Conservation (phyloP, 768 basidiomycete genomes). For the Rhodosporidiobolus sp. region DNA sequence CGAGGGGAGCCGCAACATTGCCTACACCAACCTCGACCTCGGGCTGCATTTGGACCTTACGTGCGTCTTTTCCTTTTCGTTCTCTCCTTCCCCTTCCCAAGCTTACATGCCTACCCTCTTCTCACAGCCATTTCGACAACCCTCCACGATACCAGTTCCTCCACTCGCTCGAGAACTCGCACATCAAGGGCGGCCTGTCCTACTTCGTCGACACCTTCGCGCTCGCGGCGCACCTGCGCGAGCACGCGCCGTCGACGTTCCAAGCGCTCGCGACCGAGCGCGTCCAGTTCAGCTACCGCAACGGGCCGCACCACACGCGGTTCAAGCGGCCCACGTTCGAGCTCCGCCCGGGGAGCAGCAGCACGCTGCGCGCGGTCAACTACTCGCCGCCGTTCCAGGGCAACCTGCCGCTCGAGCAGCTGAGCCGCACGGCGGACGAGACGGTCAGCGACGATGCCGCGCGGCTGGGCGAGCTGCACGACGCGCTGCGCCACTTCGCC, state of each 20-base stretch:
- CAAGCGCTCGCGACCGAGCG: conserved; percentile 59
- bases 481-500: conserved; percentile 63
- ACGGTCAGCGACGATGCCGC: conserved; percentile 10
- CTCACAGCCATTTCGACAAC: conserved; percentile 74
- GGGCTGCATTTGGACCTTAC: conserved; percentile 88
- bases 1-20: conserved; percentile 77
- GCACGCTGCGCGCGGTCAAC: conserved; percentile 66
- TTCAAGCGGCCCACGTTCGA: conserved; percentile 72
- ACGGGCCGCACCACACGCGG: conserved; percentile 79
- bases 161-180: conserved; percentile 69
- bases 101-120: neutral
- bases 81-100: neutral
- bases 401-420: conserved; percentile 62
- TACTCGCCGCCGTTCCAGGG: conserved; percentile 96
- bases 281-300: conserved; percentile 87
- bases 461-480: conserved; percentile 28
- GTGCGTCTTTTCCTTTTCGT: conserved; percentile 55
- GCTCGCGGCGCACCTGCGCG: conserved; percentile 59
- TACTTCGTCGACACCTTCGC: conserved; percentile 79
- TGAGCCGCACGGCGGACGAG: conserved; percentile 44
- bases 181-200: conserved; percentile 73
- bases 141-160: conserved; percentile 91
- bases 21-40: conserved; percentile 85
- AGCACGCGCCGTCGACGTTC: conserved; percentile 57
- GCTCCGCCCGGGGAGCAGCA: conserved; percentile 46